Evolutionary conservation across 306 rosid genomes (phyloP).

Genomic region (Oxytropis ochrocephala): DNA sequence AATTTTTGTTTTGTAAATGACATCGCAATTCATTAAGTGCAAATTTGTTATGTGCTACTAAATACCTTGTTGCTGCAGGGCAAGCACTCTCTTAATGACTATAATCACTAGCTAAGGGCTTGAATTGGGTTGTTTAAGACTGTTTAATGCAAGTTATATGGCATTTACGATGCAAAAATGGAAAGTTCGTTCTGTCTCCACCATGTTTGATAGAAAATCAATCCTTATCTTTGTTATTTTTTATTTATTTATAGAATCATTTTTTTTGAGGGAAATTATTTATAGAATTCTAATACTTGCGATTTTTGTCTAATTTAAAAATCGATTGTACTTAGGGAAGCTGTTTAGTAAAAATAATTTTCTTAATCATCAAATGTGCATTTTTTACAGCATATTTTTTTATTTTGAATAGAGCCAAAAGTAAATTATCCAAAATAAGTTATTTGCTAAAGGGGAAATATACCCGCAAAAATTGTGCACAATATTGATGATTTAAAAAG

Average conservation of each 20-base stretch:
- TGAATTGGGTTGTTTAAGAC: too few species aligned
- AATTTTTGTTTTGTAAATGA: not conserved
- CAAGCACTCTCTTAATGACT: not conserved
- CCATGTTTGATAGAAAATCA: not conserved
- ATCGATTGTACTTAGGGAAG: not conserved
- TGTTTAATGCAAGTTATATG: not conserved
- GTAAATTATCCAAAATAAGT: not conserved
- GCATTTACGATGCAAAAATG: not conserved
- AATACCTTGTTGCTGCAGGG: not conserved
- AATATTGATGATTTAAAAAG: too few species aligned
- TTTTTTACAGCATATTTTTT: not conserved
- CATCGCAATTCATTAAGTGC: not conserved
- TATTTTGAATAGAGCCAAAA: too few species aligned
- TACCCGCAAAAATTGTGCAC: too few species aligned
- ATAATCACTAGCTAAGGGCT: not conserved
- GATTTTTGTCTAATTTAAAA: not conserved
- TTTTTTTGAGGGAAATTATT: too few species aligned
- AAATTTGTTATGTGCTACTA: conserved; percentile 18
- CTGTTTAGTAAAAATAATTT: not conserved
- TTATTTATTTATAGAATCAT: not conserved
- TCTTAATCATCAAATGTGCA: not conserved
- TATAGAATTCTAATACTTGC: not conserved
- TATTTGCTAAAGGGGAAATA: not conserved
- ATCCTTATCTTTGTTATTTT: not conserved
- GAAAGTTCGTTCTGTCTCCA: not conserved